phyloP scores from a whole-genome alignment of 192 early-diverging fungal genomes.

The Backusella mclennaniae region DNA sequence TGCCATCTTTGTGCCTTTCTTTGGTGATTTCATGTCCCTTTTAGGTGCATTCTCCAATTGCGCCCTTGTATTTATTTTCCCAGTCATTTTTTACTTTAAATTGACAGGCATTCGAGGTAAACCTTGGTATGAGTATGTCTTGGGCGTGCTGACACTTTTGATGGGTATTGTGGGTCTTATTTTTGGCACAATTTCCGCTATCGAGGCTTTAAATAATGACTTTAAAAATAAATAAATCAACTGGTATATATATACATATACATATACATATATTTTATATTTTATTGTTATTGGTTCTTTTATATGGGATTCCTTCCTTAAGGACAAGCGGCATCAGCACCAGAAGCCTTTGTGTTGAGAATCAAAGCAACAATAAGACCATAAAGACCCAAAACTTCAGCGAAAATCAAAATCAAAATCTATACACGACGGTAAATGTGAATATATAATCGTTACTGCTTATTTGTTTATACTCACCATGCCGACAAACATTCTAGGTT shows the following conservation, averaged over 20 bases:
- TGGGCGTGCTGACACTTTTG: conserved; percentile 14
- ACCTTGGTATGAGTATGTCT: conserved; percentile 10
- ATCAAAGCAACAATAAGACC: conserved; percentile 97
- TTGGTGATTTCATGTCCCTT: conserved; percentile 74
- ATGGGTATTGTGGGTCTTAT: conserved; percentile 30
- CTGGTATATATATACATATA: neutral
- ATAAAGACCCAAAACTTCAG: conserved; percentile 97
- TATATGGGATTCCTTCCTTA: neutral
- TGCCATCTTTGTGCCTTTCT: conserved; percentile 69
- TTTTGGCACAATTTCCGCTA: conserved; percentile 31
- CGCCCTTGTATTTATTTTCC: conserved; percentile 69
- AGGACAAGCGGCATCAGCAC: neutral
- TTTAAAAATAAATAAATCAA: neutral
- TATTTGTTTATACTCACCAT: conserved; percentile 53
- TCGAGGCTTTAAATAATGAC: conserved; percentile 17
- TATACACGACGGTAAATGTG: neutral
- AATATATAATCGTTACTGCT: too few species aligned
- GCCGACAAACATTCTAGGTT: conserved; percentile 86
- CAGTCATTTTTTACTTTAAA: conserved; percentile 66
- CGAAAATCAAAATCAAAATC: conserved; percentile 96
- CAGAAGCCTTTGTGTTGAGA: conserved; percentile 86
- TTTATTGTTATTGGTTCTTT: neutral
- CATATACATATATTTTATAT: neutral
- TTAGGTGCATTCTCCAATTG: conserved; percentile 71
- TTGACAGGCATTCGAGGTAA: conserved; percentile 58